phyloP scores from a whole-genome alignment of 495 filamentous ascomycete genomes.

The Podospora australis region DNA sequence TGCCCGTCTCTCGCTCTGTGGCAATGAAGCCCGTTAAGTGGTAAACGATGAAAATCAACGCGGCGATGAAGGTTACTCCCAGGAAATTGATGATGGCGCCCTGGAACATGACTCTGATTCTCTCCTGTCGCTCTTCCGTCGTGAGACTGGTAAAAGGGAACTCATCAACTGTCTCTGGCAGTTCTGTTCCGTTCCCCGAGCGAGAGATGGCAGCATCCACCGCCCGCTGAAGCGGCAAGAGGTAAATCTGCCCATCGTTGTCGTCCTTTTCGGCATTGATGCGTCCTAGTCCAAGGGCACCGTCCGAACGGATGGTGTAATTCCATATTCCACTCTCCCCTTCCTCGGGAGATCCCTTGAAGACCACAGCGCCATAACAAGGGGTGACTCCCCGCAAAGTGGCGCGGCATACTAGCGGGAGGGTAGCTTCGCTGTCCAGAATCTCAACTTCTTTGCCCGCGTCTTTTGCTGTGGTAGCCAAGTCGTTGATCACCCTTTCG shows the following conservation, averaged over 20 bases:
- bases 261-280: constrained; percentile 51
- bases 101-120: constrained; percentile 62
- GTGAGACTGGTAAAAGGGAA: constrained; percentile 69
- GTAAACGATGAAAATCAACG: constrained; percentile 64
- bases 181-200: constrained; percentile 20
- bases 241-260: constrained; percentile 67
- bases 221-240: constrained; percentile 69
- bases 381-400: constrained; percentile 61
- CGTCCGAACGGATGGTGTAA: constrained; percentile 73
- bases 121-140: constrained; percentile 51
- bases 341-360: constrained; percentile 64
- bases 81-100: constrained; percentile 59
- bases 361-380: constrained; percentile 72
- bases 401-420: constrained; percentile 58
- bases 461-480: constrained; percentile 42
- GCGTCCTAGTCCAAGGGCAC: constrained; percentile 46
- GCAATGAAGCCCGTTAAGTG: constrained; percentile 73
- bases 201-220: constrained; percentile 65
- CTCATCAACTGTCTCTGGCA: constrained; percentile 49
- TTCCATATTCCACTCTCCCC: constrained; percentile 66
- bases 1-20: constrained; percentile 68
- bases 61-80: constrained; percentile 60
- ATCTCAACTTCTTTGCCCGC: constrained; percentile 52
- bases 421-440: constrained; percentile 43
- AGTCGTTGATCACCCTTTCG: constrained; percentile 56